Base-by-base conservation (phyloP, 2,329 filamentous ascomycete genomes). In the Mycocentrospora acerina region DNA sequence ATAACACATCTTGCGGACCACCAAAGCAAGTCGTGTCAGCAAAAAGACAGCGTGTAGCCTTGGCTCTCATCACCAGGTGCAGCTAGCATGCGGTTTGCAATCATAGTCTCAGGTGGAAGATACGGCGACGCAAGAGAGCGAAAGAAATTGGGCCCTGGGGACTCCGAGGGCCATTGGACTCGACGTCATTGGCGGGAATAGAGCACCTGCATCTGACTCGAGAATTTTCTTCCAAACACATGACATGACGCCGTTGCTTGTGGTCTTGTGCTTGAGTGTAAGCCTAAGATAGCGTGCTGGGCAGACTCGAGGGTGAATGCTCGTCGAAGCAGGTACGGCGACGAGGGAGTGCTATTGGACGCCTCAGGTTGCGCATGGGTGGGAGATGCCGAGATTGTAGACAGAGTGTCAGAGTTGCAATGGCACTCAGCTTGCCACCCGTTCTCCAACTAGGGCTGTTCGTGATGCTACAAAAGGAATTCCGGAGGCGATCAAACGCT, bases 401-500 rank as follows among this genome's bases (percentile, higher is more conserved):
- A 14, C 11, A n/a, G n/a, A n/a, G n/a, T n/a, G n/a, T n/a, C 13
- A 12, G 13, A 14, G 11, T 40, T 31, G 40, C 34, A 16, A 14
- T 35, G 42, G n/a, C 33, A 43, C 28, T 44, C 45, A 44, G 48
- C 54, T 53, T 44, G 48, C 51, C 47, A 52, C 49, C 42, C 37
- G 49, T 51, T 46, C 35, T 55, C 48, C 51, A 57, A 51, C 25
- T 27, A 14, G 25, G 15, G 51, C 51, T 54, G 41, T 44, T 37
- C 32, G 41, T 32, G 29, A 40, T 29, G 33, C 40, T 44, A 29
- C 46, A 55, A 55, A 59, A 57, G 51, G 46, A 59, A 59, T 44
- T 47, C 57, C 48, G 51, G 59, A 56, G 63, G 61, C 60, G 63
- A 67, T 67, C 62, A 66, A 66, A 67, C 63, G 60, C 62, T 51